Conservation (phyloP, 2,329 filamentous ascomycete genomes). For the Zopfia rhizophila region DNA sequence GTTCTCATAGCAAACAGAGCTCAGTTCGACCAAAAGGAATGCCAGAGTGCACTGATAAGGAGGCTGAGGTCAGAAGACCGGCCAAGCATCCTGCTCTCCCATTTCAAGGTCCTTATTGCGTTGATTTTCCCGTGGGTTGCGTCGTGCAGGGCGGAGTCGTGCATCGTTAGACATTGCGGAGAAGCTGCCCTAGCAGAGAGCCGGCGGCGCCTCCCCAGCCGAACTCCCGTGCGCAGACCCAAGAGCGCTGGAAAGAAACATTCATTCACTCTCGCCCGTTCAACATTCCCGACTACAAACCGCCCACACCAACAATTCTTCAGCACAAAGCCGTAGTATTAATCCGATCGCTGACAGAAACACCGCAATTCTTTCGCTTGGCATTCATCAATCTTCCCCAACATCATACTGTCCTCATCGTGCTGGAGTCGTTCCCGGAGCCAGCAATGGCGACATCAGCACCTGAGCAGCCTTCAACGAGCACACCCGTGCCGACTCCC, state of each 20-base stretch:
- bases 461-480: constrained; percentile 38
- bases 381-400: neutral
- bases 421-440: constrained; percentile 25
- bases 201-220: constrained; percentile 4
- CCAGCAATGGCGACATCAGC: constrained; percentile 45
- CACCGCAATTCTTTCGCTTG: constrained; percentile 10
- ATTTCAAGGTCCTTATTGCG: neutral
- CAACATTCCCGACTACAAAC: constrained; percentile 2
- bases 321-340: no score
- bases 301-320: constrained; percentile 2
- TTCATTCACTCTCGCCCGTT: constrained; percentile 6
- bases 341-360: neutral
- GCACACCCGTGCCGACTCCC: constrained; percentile 9
- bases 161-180: no score
- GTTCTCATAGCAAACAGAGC: neutral
- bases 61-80: constrained; percentile 7
- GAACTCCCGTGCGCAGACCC: constrained; percentile 10
- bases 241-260: constrained; percentile 1
- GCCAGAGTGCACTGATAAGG: constrained; percentile 10
- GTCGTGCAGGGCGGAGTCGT: no score
- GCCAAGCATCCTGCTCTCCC: neutral
- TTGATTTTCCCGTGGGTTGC: neutral
- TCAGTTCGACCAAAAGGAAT: constrained; percentile 2
- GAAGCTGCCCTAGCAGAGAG: neutral
- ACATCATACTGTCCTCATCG: constrained; percentile 11